A percentile compares a stretch with the other conserved stretches of the same genome.
Evolutionary conservation across 768 basidiomycete genomes (phyloP).

Genomic region (Kwoniella shandongensis): DNA sequence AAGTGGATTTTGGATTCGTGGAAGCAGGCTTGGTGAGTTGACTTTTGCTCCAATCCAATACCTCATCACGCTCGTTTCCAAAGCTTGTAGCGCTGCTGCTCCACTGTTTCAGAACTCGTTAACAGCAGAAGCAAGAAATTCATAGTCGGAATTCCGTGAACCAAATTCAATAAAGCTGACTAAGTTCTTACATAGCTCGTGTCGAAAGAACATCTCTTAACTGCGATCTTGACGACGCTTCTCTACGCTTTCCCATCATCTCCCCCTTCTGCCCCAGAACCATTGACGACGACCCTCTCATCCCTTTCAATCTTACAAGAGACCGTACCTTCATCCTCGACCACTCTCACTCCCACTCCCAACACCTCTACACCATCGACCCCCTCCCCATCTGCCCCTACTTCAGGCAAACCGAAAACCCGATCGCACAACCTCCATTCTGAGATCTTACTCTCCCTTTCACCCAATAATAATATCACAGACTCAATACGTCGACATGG

Average conservation of each 20-base stretch:
- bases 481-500: constrained; percentile 86
- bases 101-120: constrained; percentile 2
- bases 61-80: background rate
- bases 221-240: constrained; percentile 63
- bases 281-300: background rate
- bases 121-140: no score
- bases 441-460: constrained; percentile 82
- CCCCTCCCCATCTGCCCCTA: background rate
- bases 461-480: constrained; percentile 85
- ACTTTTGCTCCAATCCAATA: constrained; percentile 4
- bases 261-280: background rate
- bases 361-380: background rate
- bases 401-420: constrained; percentile 57
- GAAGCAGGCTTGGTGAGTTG: constrained; percentile 77
- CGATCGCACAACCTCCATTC: constrained; percentile 86
- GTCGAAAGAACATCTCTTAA: constrained; percentile 74
- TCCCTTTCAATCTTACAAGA: constrained; percentile 3
- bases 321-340: background rate
- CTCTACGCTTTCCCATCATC: constrained; percentile 20
- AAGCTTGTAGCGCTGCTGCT: constrained; percentile 9
- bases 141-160: no score
- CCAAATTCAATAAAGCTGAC: constrained; percentile 4
- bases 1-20: constrained; percentile 88
- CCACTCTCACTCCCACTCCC: background rate
- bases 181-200: constrained; percentile 78